Base-by-base conservation (phyloP, 768 basidiomycete species). In the Artomyces pyxidatus region DNA sequence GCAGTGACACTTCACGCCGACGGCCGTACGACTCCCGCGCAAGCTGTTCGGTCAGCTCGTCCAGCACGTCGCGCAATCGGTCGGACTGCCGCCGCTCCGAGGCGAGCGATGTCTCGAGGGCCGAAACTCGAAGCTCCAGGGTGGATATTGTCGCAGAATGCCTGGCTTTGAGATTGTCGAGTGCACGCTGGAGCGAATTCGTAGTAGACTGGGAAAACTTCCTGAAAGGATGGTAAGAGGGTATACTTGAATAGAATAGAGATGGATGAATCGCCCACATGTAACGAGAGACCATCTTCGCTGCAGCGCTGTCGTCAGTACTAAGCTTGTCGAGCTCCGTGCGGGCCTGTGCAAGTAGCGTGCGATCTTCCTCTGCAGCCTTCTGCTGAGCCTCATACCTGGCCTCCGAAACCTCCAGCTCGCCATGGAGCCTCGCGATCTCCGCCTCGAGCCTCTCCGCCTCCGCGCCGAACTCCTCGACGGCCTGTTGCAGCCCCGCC, bases 211-310 rank as follows among this genome's bases (percentile, higher is more conserved):
- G 88, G 2, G 88, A 88, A 65, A 90, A 92, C 63, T 81, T 85
- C 88, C 88, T 89, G 52, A 11, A 14, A 23, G 22, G n/a, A n/a
- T n/a, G n/a, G n/a, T n/a, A n/a, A n/a, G n/a, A n/a, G n/a, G n/a
- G n/a, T n/a, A n/a, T n/a, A n/a, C n/a, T n/a, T n/a, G n/a, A 8
- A 50, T 30, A 42, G 54, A n/a, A 47, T 27, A 6, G 17, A 14
- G 42, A 50, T 21, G 29, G 47, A 39, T 19, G 69, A 25, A 21
- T n/a, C n/a, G n/a, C 81, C 48, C 56, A 88, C 88, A 90, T 91
- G 62, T 91, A 91, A 30, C 85, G 77, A 23, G 86, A 78, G 25
- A 92, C 88, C 78, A 90, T 85, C 58, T 81, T 85, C 11, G 83
- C 81, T 2, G 88, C 88, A 0, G 83, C 76, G n/a, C 71, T 75